phyloP scores from a whole-genome alignment of 495 filamentous ascomycete genomes.

The Filosporella fistucella region DNA sequence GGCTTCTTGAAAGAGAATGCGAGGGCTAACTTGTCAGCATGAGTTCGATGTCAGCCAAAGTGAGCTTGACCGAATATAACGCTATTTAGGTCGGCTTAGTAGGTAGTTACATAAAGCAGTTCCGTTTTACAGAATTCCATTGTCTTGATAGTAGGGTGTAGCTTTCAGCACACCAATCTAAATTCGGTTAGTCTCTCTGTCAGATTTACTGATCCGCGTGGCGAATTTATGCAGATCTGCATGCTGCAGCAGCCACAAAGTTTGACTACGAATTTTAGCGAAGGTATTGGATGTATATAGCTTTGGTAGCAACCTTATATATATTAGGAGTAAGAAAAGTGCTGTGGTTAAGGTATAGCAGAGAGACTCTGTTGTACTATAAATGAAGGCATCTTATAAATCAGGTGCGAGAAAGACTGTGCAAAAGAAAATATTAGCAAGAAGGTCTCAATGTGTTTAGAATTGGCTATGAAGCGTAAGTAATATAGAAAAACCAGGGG shows the following conservation, averaged over 20 bases:
- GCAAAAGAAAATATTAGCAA: neutral
- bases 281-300: neutral
- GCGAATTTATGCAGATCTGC: conserved; percentile 4
- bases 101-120: too few species aligned
- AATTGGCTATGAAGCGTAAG: conserved; percentile 4
- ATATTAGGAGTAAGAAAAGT: conserved; percentile 5
- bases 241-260: conserved; percentile 7
- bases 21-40: too few species aligned
- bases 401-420: conserved; percentile 4
- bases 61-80: too few species aligned
- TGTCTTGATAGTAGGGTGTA: neutral
- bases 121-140: too few species aligned
- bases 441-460: conserved; percentile 4
- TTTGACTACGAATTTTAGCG: conserved; percentile 8
- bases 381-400: conserved; percentile 6
- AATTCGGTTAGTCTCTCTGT: neutral
- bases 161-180: conserved; percentile 7
- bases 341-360: conserved; percentile 1
- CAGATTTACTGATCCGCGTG: conserved; percentile 4
- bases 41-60: too few species aligned
- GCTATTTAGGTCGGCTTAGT: too few species aligned
- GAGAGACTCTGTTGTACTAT: conserved; percentile 9
- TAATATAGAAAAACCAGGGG: conserved; percentile 7
- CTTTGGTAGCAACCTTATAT: neutral
- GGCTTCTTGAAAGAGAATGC: too few species aligned